Base-by-base conservation (phyloP, 768 basidiomycete genomes). In the Phanerochaete carnosa region DNA sequence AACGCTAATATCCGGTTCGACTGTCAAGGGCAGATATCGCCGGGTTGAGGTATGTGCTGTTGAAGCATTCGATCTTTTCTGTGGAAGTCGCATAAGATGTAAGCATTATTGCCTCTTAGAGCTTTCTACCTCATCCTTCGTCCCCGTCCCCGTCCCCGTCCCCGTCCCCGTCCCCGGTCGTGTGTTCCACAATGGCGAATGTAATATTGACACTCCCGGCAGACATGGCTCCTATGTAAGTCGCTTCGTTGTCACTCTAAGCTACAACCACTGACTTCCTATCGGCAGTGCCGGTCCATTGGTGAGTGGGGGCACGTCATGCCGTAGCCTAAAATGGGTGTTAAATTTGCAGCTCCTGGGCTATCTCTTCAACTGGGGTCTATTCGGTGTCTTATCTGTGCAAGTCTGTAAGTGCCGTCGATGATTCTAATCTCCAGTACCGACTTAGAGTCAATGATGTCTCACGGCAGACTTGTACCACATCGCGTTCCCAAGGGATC, bases 281-380 rank as follows among this genome's bases (percentile, higher is more conserved):
- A 5, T n/a, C 46, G 12, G 19, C 46, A 47, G 46, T 12, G 46
- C 46, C 11, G 46, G 22, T 26, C 46, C 46, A 26, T 26, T 23
- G 46, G 46, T 47, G 28, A 11, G 13, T 11, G 15, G 12, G 22
- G 22, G 22, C 46, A 23, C n/a, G 19, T 23, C 45, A 26, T 26
- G 28, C 46, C 3, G 11, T n/a, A n/a, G n/a, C 46, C 28, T 23
- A n/a, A 26, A n/a, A n/a, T 23, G 22, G 46, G 22, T 47, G 3
- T 23, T 15, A 15, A 23, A 23, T 29, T 12, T 12, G 12, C 33
- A 64, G 63, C 43, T 64, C n/a, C 28, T 61, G 4, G 59, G 59
- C 9, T 33, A 55, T 23, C 61, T 73, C 55, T 70, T 70, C 49
- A 71, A 69, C 26, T 73, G 70, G 70, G 55, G 70, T 8, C 47